Evolutionary conservation across 169 alveolate species (phyloP), one percentile per base, ranked within the genome.

Genomic region (Plasmodium gallinaceum): DNA sequence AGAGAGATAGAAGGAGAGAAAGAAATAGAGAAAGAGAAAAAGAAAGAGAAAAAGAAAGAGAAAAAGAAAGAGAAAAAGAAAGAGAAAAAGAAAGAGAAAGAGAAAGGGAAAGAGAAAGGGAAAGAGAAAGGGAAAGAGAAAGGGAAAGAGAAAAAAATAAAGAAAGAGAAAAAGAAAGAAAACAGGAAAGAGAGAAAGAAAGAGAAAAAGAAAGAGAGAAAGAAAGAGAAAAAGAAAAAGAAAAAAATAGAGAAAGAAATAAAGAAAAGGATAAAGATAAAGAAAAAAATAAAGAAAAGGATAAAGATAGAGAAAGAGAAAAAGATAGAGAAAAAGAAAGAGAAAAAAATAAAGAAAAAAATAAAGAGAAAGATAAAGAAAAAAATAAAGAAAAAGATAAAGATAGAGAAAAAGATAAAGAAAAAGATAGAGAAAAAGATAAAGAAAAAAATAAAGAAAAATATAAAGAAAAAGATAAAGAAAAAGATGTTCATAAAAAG

Each of bases 21-120:
- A 37, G 69, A 16, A 7, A 57, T 0, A 22, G 69, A 14, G 14
- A 37, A 22, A 5, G 3, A 10, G 54, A 54, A n/a, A 7, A 39
- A 6, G 51, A 46, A 12, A 51, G 73, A 26, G 73, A 42, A 5
- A 43, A 18, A 4, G 48, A 32, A 73, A 70, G 7, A 52, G 87
- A 24, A 54, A 22, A 7, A 64, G 39, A 22, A 70, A 62, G 32
- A 43, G 70, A 10, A 73, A 24, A 7, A 9, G 45, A 16, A 60
- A 42, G 0, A 18, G 83, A 5, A 51, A 39, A n/a, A 12, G 43
- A 22, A 32, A 32, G 45, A 43, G 80, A 24, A 43, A 32, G 14
- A 9, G 43, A n/a, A 18, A 43, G 51, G 26, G 71, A 1, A 22
- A 51, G 57, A 4, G 60, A 32, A 0, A 8, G 22, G 58, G 48